Conservation (phyloP, 768 basidiomycete species). For the Tricholoma sp. region DNA sequence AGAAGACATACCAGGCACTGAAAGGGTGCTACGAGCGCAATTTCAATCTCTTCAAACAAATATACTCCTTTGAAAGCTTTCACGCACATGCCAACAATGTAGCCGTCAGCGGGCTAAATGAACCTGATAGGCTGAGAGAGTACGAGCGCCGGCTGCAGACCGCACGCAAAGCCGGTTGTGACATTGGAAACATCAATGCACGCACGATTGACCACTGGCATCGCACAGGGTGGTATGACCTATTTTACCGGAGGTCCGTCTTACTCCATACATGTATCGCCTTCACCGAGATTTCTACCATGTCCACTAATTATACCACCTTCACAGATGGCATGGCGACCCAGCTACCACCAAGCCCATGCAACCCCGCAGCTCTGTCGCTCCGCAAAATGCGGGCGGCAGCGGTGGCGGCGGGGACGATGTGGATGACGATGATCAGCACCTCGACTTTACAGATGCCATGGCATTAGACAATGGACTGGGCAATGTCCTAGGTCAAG, state of each 20-base stretch:
- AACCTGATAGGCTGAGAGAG: slow-evolving; percentile 63
- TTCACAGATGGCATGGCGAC: slow-evolving; percentile 59
- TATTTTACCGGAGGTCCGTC: slow-evolving; percentile 63
- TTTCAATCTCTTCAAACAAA: slow-evolving; percentile 81
- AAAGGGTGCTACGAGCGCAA: slow-evolving; percentile 86
- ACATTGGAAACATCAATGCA: slow-evolving; percentile 69
- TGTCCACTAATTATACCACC: background rate
- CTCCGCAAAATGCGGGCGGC: slow-evolving; percentile 13
- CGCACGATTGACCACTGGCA: slow-evolving; percentile 80
- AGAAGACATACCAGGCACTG: slow-evolving; percentile 79
- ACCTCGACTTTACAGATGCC: slow-evolving; percentile 38
- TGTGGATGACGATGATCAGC: slow-evolving; percentile 47
- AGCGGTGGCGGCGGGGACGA: slow-evolving; percentile 33
- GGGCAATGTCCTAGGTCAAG: slow-evolving; percentile 12
- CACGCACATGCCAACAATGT: slow-evolving; percentile 30
- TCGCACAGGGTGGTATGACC: slow-evolving; percentile 67
- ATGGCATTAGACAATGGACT: slow-evolving; percentile 27
- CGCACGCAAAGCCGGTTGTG: slow-evolving; percentile 60
- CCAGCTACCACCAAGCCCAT: slow-evolving; percentile 52
- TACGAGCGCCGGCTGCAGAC: slow-evolving; percentile 68
- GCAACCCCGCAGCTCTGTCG: slow-evolving; percentile 29
- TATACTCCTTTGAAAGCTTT: slow-evolving; percentile 64
- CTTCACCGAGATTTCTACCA: no score
- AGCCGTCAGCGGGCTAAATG: slow-evolving; percentile 32
- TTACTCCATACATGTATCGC: background rate